Evolutionary conservation across 2,329 filamentous ascomycete species (phyloP).

Genomic region (Aaosphaeria arxii): DNA sequence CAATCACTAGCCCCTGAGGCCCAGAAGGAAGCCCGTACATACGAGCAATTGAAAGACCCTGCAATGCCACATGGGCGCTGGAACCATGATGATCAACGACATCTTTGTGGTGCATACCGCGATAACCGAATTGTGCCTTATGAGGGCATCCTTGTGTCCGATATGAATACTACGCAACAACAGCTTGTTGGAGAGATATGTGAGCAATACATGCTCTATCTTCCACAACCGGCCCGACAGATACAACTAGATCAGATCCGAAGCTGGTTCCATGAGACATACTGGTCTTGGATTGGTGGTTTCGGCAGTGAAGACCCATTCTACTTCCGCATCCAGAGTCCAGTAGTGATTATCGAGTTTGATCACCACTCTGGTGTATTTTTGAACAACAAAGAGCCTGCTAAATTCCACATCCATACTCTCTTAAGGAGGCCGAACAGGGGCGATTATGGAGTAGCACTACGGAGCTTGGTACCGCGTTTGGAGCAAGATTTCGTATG

Average conservation of each 20-base stretch:
- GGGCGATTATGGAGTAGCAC: slow-evolving; percentile 65
- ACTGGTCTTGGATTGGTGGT: slow-evolving; percentile 43
- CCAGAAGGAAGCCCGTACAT: neutral
- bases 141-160: neutral
- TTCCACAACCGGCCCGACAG: neutral
- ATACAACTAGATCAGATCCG: neutral
- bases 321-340: slow-evolving; percentile 71
- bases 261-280: neutral
- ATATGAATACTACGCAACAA: neutral
- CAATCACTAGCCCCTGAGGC: neutral
- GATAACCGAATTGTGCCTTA: neutral
- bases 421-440: slow-evolving; percentile 65
- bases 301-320: slow-evolving; percentile 63
- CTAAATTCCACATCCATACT: slow-evolving; percentile 73
- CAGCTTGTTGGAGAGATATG: neutral
- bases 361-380: slow-evolving; percentile 75
- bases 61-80: neutral
- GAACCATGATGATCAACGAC: neutral
- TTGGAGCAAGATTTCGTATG: no score
- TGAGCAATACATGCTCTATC: neutral
- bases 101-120: neutral
- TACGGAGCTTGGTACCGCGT: neutral
- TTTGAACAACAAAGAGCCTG: slow-evolving; percentile 64
- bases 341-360: slow-evolving; percentile 68
- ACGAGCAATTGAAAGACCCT: neutral